Evolutionary conservation across 192 early-diverging fungal species (phyloP).

Genomic region (Glomus cerebriforme): DNA sequence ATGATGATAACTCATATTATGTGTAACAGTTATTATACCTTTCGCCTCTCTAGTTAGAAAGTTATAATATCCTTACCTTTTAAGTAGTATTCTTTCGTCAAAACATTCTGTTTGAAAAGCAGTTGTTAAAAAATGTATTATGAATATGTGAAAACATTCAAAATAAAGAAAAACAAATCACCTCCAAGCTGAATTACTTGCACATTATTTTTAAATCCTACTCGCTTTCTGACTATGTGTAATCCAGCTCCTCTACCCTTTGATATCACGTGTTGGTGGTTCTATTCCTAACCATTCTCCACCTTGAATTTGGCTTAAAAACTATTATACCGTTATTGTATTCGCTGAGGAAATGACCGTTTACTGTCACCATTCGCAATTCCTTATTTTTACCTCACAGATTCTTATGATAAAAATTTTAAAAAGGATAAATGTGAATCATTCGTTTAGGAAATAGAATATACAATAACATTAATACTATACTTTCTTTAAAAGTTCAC

Average conservation of each 20-base stretch:
- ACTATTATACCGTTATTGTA: constrained; percentile 9
- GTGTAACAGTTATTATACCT: constrained; percentile 7
- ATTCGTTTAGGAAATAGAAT: constrained; percentile 22
- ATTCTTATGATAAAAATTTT: constrained; percentile 17
- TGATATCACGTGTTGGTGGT: background rate
- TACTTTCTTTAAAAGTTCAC: constrained; percentile 18
- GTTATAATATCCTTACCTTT: constrained; percentile 2
- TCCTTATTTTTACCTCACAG: constrained; percentile 12
- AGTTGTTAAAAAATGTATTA: constrained; percentile 9
- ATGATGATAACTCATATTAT: constrained; percentile 6
- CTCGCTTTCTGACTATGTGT: background rate
- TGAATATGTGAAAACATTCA: background rate
- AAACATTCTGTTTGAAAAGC: constrained; percentile 27
- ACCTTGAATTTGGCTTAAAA: constrained; percentile 23
- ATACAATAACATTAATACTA: constrained; percentile 25
- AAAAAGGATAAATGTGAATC: background rate
- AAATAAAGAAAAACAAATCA: constrained; percentile 4
- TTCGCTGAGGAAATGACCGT: constrained; percentile 11
- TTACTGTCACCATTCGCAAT: no score
- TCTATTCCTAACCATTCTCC: constrained; percentile 4
- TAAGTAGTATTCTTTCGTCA: constrained; percentile 9
- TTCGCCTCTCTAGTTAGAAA: constrained; percentile 14
- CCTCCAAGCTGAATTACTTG: background rate
- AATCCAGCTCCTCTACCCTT: background rate
- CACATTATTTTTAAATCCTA: background rate